phyloP scores from a whole-genome alignment of 768 basidiomycete species.

The Pleurotus cornucopiae region DNA sequence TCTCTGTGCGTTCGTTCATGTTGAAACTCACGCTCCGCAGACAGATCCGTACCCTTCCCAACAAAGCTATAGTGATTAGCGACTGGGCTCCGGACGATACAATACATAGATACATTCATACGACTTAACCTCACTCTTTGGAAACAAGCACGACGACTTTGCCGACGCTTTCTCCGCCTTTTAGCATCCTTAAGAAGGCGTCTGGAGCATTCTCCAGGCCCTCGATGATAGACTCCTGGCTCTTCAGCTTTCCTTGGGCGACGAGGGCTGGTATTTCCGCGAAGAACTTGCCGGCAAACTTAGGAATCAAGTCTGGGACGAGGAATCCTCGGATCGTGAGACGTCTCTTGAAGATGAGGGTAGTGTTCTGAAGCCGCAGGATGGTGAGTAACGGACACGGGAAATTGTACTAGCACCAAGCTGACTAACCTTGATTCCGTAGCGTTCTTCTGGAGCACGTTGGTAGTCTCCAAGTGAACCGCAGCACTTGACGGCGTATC shows the following conservation, averaged over 20 bases:
- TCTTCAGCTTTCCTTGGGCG: constrained; percentile 33
- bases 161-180: constrained; percentile 16
- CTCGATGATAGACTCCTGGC: constrained; percentile 28
- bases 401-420: not conserved
- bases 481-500: constrained; percentile 11
- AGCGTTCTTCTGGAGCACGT: constrained; percentile 8
- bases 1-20: too few relatives aligned
- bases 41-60: too few relatives aligned
- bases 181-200: constrained; percentile 28
- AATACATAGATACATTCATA: not conserved
- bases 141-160: constrained; percentile 1
- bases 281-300: constrained; percentile 32
- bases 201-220: constrained; percentile 35
- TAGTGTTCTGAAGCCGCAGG: constrained; percentile 21
- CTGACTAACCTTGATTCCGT: constrained; percentile 14
- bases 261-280: constrained; percentile 29
- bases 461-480: constrained; percentile 14
- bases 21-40: too few relatives aligned
- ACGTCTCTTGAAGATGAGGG: constrained; percentile 26
- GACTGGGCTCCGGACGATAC: too few relatives aligned
- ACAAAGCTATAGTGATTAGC: too few relatives aligned
- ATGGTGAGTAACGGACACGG: not conserved
- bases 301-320: constrained; percentile 19
- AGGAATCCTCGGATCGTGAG: constrained; percentile 35
- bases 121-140: not conserved